Percentiles rank a stretch among this genome's conserved stretches.
Evolutionary conservation across 306 rosid species (phyloP).

Genomic region (Styphnolobium japonicum): DNA sequence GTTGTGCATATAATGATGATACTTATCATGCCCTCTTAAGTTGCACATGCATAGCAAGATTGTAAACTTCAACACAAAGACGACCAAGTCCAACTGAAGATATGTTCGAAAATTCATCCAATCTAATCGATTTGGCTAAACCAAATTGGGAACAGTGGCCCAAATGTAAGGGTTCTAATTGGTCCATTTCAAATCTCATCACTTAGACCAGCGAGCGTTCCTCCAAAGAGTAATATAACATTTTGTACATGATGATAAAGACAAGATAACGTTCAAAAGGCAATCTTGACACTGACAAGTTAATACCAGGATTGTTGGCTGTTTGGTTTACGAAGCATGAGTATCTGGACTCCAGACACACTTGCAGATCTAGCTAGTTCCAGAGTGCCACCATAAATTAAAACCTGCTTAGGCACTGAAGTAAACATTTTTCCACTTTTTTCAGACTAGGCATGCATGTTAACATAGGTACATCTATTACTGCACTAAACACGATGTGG

Average conservation of each 20-base stretch:
- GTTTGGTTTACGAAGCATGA: background rate
- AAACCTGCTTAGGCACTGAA: background rate
- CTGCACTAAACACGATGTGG: background rate
- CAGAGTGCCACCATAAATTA: background rate
- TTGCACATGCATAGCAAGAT: background rate
- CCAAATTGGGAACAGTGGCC: background rate
- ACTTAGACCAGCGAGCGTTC: no score
- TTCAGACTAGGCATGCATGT: background rate
- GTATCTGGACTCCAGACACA: background rate
- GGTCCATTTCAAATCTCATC: background rate
- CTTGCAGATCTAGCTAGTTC: background rate
- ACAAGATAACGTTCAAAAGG: background rate
- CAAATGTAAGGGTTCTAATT: background rate
- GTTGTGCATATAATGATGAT: constrained; percentile 3
- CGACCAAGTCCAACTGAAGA: background rate
- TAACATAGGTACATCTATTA: background rate
- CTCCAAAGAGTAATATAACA: background rate
- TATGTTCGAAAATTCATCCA: background rate
- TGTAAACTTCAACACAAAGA: background rate
- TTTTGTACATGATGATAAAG: background rate
- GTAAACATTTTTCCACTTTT: background rate
- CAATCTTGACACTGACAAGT: background rate
- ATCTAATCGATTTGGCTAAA: background rate
- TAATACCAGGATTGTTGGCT: background rate
- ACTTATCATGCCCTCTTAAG: background rate